Base-by-base conservation (phyloP, 2,329 filamentous ascomycete species). In the Trichoderma pleuroti region DNA sequence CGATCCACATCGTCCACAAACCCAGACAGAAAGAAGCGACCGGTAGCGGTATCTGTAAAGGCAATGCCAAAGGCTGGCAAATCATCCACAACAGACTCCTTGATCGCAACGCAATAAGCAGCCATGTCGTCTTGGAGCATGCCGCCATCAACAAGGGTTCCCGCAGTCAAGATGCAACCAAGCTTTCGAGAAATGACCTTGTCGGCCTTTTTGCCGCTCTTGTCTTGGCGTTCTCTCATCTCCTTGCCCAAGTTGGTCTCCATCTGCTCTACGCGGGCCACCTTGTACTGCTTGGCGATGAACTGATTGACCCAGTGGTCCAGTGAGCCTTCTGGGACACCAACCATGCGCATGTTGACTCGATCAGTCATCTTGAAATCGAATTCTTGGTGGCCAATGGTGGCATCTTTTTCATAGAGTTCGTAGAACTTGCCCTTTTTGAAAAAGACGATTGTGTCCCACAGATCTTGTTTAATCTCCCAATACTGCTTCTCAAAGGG, bases 371-470 rank as follows among this genome's bases (percentile, higher is more conserved):
- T 91, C 83, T 99, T 99, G 70, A 99, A 87, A 80, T 99, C 96
- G 76, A 99, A 99, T 18, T 98, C 86, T 79, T 98, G 96, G 78
- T 99, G 94, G 5, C 96, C 96, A 70, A 98, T 91, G 0, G 95
- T 97, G 6, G 96, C 96, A 81, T 99, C 96, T 72, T 98, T 97
- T 80, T 99, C 96, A 77, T 98, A 99, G 0, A 99, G 86, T 79
- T 99, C 96, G 78, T 98, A 99, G 81, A 99, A 99, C 77, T 99
- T 99, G 77, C 96, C 96, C 85, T 99, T 99, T 82, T 98, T 99
- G 90, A 99, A 99, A 82, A 99, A 99, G 18, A 99, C 95, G 59
- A 99, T 91, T 0, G 94, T 98, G 74, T 98, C 94, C 92, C 93
- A 98, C 74, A 97, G 93, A 76, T 98, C 98, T 80, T 94, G 92